phyloP scores from a whole-genome alignment of 805 yeast genomes.

The Cyberlindnera subsufficiens region DNA sequence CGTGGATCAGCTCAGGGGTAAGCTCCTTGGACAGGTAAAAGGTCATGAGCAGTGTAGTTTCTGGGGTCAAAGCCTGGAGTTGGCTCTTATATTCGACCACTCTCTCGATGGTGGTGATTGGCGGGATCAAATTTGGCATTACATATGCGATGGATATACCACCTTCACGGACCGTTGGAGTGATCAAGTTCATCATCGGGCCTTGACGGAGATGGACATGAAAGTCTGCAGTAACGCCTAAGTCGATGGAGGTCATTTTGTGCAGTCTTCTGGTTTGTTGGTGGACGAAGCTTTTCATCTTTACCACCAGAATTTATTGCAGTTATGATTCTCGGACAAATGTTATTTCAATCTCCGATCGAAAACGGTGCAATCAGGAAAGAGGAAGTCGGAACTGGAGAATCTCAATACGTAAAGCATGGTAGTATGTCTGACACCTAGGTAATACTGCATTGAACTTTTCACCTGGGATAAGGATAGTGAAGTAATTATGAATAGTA shows the following conservation, averaged over 20 bases:
- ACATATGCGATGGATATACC: constrained; percentile 89
- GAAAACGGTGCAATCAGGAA: too few relatives aligned
- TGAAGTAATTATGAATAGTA: too few relatives aligned
- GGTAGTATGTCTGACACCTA: too few relatives aligned
- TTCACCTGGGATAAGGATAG: background rate
- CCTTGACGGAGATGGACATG: constrained; percentile 97
- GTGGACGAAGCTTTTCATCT: background rate
- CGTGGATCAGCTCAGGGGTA: constrained; percentile 79
- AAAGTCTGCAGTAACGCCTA: constrained; percentile 81
- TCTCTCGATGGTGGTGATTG: constrained; percentile 69
- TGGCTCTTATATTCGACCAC: constrained; percentile 65
- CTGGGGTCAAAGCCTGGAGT: constrained; percentile 63
- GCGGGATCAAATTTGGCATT: constrained; percentile 96
- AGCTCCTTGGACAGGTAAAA: constrained; percentile 73
- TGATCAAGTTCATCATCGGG: constrained; percentile 81
- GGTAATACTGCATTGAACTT: background rate
- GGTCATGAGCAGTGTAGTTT: constrained; percentile 88
- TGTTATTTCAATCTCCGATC: too few relatives aligned
- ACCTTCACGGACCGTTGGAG: constrained; percentile 87
- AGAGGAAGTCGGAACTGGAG: too few relatives aligned
- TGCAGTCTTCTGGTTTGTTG: background rate
- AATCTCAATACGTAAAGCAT: too few relatives aligned
- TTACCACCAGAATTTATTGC: background rate
- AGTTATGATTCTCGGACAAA: too few relatives aligned
- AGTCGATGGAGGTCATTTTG: constrained; percentile 22